A percentile compares a stretch with the other conserved stretches of the same genome.
These are phyloP conservation scores for Colletotrichum simmondsii DNA, from an alignment of 2,329 filamentous ascomycete genomes.

Conservation along the genomic window DNA sequence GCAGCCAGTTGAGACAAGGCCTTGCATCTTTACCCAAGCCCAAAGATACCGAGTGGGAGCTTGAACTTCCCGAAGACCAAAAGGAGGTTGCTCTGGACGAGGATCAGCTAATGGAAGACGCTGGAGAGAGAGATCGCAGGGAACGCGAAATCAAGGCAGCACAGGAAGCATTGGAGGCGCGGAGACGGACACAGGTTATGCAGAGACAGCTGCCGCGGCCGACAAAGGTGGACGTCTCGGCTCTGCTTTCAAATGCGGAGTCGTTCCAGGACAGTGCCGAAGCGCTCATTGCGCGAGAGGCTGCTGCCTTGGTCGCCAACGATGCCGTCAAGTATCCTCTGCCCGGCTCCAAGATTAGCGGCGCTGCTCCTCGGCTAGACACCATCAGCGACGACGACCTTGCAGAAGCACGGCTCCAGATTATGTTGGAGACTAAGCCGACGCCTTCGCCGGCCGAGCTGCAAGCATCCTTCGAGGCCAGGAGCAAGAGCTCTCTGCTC, in stretches of 20 bases:
- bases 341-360: conserved; percentile 73
- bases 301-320: conserved; percentile 81
- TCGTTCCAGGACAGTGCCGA: conserved; percentile 72
- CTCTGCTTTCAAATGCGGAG: conserved; percentile 69
- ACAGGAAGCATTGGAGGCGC: conserved; percentile 80
- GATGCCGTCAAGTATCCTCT: conserved; percentile 82
- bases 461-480: conserved; percentile 63
- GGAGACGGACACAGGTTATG: conserved; percentile 89
- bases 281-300: conserved; percentile 79
- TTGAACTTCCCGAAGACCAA: conserved; percentile 88
- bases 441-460: conserved; percentile 61
- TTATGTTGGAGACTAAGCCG: conserved; percentile 75
- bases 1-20: conserved; percentile 75
- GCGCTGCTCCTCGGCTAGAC: conserved; percentile 68
- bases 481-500: conserved; percentile 68
- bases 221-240: conserved; percentile 74
- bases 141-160: conserved; percentile 80
- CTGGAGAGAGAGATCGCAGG: conserved; percentile 81
- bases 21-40: conserved; percentile 90
- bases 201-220: conserved; percentile 86
- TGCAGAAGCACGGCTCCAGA: conserved; percentile 79
- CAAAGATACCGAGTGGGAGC: conserved; percentile 93
- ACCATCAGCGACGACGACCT: conserved; percentile 77
- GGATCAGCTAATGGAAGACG: conserved; percentile 65
- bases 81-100: conserved; percentile 63